Evolutionary conservation across 2,329 filamentous ascomycete genomes (phyloP), one percentile per base, ranked within the genome.

Genomic region (Trichoderma endophyticum): DNA sequence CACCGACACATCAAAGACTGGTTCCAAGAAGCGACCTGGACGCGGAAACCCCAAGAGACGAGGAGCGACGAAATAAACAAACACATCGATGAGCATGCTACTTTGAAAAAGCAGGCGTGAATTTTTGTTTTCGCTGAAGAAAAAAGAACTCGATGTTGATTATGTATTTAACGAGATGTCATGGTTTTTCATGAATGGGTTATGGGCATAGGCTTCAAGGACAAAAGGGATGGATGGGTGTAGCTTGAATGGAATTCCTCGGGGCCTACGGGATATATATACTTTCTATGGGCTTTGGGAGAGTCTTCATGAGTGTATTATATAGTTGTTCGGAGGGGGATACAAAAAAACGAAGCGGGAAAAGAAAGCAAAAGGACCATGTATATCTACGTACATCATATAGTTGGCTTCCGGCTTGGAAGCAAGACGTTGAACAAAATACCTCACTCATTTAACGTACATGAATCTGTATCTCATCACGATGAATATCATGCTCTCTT

Each of bases 11-110:
- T 83, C 84, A 74, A 84, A 82, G 73, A 82, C 82, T 15, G 34
- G 57, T 71, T 81, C 82, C n/a, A 91, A 90, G 83, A 89, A 90
- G 80, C 84, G 86, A 63, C 79, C 85, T 51, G 82, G 83, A 67
- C 84, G 86, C 32, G 84, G 83, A 74, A 89, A 88, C 74, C 88
- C 87, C 12, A 90, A 90, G 81, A 82, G 85, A 73, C 81, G 88
- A 65, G 85, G 86, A 26, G 59, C 65, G 3, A 30, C 66, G 15
- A 60, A 69, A 69, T 67, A 67, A 67, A 59, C 7, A n/a, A 18
- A 18, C 3, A 18, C 32, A 36, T 36, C 39, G n/a, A 70, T 70
- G 57, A 62, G 66, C 66, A 24, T 59, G 34, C 48, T 48, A 56
- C 48, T 36, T 48, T 34, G 32, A 14, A 12, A 12, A 69, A 70